A percentile compares a stretch with the other conserved stretches of the same genome.
These are phyloP conservation scores for Panicum miliaceum DNA, from an alignment of 176 grass and related monocot species.

Conservation along the genomic window DNA sequence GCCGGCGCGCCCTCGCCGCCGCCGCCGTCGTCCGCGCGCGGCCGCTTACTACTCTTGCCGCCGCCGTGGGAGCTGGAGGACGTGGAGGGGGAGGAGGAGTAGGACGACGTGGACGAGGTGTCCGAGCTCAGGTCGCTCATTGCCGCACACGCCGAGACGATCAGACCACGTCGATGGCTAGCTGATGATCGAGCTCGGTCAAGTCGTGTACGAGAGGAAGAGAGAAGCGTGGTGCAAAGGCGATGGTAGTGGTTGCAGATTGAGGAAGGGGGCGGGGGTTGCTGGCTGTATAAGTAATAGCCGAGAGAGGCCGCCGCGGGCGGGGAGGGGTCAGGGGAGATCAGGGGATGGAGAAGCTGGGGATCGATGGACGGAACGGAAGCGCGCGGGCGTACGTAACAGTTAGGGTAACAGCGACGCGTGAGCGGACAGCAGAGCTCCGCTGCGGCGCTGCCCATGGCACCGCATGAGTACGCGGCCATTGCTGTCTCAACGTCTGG, in stretches of 20 bases:
- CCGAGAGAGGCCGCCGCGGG: too few species aligned
- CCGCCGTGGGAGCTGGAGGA: background rate
- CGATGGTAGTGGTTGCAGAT: background rate
- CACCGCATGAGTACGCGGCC: constrained; percentile 11
- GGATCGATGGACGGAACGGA: background rate
- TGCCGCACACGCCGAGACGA: background rate
- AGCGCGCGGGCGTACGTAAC: background rate
- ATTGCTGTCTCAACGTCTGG: background rate
- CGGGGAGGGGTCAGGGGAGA: background rate
- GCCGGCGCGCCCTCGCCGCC: background rate
- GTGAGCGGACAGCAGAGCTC: background rate
- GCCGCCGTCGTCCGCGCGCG: background rate
- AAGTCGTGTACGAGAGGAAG: background rate
- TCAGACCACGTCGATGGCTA: too few species aligned
- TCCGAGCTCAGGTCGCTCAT: constrained; percentile 47
- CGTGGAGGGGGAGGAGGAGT: constrained; percentile 23
- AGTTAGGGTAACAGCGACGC: constrained; percentile 34
- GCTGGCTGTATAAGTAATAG: constrained; percentile 3
- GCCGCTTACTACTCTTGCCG: constrained; percentile 2
- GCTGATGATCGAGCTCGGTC: background rate
- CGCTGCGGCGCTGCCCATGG: background rate
- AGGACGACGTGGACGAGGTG: constrained; percentile 35
- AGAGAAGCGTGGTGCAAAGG: background rate
- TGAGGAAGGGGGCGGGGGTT: background rate
- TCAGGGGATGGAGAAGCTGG: background rate